These are phyloP conservation scores for Jatropha curcas DNA, from an alignment of 345 rosid species.

Conservation along the genomic window DNA sequence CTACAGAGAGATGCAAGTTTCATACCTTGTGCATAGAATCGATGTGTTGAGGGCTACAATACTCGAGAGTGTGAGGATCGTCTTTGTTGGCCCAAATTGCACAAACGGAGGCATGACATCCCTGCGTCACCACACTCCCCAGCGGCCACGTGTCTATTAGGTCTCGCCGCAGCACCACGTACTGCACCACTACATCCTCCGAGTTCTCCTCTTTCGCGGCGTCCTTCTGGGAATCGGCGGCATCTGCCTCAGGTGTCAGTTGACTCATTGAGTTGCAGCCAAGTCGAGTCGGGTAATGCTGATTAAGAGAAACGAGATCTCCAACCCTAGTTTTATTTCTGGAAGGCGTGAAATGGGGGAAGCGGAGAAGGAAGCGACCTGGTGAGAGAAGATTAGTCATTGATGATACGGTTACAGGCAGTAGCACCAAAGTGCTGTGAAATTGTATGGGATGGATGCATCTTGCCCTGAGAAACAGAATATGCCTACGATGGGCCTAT, in stretches of 20 bases:
- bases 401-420: neutral
- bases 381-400: conserved; percentile 11
- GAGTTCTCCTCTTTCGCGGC: conserved; percentile 22
- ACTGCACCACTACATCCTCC: conserved; percentile 67
- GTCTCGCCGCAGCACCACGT: conserved; percentile 82
- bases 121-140: conserved; percentile 94
- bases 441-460: neutral
- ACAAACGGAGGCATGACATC: conserved; percentile 87
- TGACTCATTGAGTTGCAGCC: conserved; percentile 45
- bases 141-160: conserved; percentile 89
- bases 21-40: conserved; percentile 86
- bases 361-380: conserved; percentile 13
- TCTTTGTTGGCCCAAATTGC: conserved; percentile 76
- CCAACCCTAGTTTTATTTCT: conserved; percentile 6
- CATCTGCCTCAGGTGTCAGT: conserved; percentile 15
- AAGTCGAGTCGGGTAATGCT: neutral
- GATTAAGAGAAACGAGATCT: neutral
- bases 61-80: conserved; percentile 58
- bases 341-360: neutral
- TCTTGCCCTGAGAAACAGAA: no score
- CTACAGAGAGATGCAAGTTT: neutral
- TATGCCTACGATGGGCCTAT: no score
- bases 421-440: neutral
- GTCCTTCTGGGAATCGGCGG: conserved; percentile 19
- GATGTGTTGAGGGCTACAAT: conserved; percentile 67